phyloP scores from a whole-genome alignment of 129 eudicot genomes.

The Solidago caesia region DNA sequence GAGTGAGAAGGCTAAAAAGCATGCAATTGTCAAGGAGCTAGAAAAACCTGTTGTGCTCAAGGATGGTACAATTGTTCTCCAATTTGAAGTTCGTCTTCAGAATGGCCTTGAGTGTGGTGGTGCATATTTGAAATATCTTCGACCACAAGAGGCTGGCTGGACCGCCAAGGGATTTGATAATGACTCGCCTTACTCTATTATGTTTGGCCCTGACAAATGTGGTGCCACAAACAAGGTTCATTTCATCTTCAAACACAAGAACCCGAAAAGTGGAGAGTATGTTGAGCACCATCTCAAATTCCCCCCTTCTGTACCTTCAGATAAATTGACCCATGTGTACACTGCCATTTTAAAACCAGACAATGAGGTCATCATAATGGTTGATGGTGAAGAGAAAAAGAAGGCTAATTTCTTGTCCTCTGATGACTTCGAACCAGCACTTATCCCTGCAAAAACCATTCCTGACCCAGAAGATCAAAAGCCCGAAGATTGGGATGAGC shows the following conservation, averaged over 20 bases:
- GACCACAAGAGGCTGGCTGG: slow-evolving; percentile 96
- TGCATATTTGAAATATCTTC: slow-evolving; percentile 58
- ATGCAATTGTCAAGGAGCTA: slow-evolving; percentile 89
- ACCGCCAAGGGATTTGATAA: slow-evolving; percentile 78
- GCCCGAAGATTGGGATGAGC: slow-evolving; percentile 96
- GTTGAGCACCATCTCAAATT: slow-evolving; percentile 88
- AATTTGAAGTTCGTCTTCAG: slow-evolving; percentile 89
- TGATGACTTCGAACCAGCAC: slow-evolving; percentile 83
- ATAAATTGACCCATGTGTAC: slow-evolving; percentile 81
- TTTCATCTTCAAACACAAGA: slow-evolving; percentile 86
- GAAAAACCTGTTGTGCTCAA: slow-evolving; percentile 68
- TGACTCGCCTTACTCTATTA: slow-evolving; percentile 84
- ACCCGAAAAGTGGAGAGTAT: slow-evolving; percentile 79
- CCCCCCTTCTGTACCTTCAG: slow-evolving; percentile 89
- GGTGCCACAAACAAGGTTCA: slow-evolving; percentile 95
- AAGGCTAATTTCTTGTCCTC: slow-evolving; percentile 71
- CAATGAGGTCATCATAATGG: slow-evolving; percentile 58
- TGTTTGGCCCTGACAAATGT: slow-evolving; percentile 97
- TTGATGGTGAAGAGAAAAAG: slow-evolving; percentile 97
- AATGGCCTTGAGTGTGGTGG: slow-evolving; percentile 68
- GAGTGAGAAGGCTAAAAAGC: slow-evolving; percentile 76
- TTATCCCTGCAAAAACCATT: slow-evolving; percentile 75
- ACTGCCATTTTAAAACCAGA: slow-evolving; percentile 78
- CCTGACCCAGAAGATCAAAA: slow-evolving; percentile 93
- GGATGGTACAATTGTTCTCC: slow-evolving; percentile 72